Base-by-base conservation (phyloP, 768 basidiomycete genomes). In the Scleroderma bovista region DNA sequence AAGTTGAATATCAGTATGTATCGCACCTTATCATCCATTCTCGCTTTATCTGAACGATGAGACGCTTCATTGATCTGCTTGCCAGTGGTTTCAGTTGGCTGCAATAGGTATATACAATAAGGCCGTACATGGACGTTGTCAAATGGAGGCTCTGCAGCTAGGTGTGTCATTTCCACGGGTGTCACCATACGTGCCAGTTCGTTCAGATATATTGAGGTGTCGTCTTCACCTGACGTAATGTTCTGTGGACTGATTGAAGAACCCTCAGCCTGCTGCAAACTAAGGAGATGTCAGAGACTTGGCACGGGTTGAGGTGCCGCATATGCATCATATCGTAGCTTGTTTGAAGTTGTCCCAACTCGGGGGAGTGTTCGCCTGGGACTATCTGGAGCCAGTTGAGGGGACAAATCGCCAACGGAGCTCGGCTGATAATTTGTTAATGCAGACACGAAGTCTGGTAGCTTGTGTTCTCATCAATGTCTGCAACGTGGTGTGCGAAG, bases 311-410 rank as follows among this genome's bases (percentile, higher is more conserved):
- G 74, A 20, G 87, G 86, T 2, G 79, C 59, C 20, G 81, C 86
- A 60, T 89, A 89, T 26, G 86, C 82, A 13, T 76, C 70, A 57
- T 90, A 90, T 57, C 83, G 77, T 46, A 90, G 69, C 60, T 79
- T 79, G 53, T 66, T 74, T n/a, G n/a, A n/a, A n/a, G n/a, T n/a
- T n/a, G n/a, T n/a, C 16, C 61, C 60, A 40, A 64, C 59, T 33
- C 54, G 61, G 43, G 57, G 57, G 19, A 51, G 42, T 32, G 53
- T 47, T 38, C 54, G 54, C 19, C 53, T 60, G 11, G 60, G 57
- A 19, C 53, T 59, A 32, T 55, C 40, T 3, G 58, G 47, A 12
- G 39, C 23, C n/a, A 45, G 29, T 26, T 44, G 59, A 55, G 46
- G 55, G 31, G 47, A 17, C 7, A 50, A 45, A 7, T 19, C 39